Base-by-base conservation (phyloP, 306 rosid species). In the Alnus rubra region DNA sequence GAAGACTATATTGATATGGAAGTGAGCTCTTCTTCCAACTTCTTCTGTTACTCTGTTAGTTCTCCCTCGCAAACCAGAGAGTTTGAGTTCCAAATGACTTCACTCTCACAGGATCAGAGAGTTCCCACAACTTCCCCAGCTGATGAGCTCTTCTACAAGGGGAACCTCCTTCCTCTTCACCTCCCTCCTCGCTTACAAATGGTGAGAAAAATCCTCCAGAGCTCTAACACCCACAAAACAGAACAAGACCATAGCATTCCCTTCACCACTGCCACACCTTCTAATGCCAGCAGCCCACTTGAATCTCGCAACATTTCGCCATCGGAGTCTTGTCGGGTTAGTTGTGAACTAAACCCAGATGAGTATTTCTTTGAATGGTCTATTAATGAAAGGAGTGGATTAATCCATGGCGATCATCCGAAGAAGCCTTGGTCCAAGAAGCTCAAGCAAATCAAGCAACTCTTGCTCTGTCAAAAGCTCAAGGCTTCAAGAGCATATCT, bases 1-100 rank as follows among this genome's bases (percentile, higher is more conserved):
- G 99, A 91, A 77, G 98, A 93, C 56, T 96, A 88, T 86, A 96
- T 96, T 74, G 94, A 96, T 65, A 93, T 96, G 91, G 99, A 96
- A 79, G 82, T 93, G 42, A 82, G 71, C 76, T 80, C 96, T 76
- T 74, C 85, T 7, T 72, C 91, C 18, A 88, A 83, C 80, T 84
- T 83, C 16, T 83, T 88, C 63, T 78, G 90, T 71, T 89, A 78
- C 37, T 78, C 97, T 67, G 72, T 84, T 35, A 47, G 58, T 76
- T 90, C 97, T 58, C 89, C 97, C n/a, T 80, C 91, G 54, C 84
- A 82, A 52, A 71, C 76, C 39, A 87, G 93, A 86, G 99, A 93
- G 65, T 96, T 96, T 86, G 98, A 96, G 84, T 96, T 96, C 75
- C 99, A 95, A 76, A 92, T 91, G 95, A 81, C 84, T 42, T 81